Evolutionary conservation across 495 filamentous ascomycete species (phyloP).

Genomic region (Rostrohypoxylon terebratum): DNA sequence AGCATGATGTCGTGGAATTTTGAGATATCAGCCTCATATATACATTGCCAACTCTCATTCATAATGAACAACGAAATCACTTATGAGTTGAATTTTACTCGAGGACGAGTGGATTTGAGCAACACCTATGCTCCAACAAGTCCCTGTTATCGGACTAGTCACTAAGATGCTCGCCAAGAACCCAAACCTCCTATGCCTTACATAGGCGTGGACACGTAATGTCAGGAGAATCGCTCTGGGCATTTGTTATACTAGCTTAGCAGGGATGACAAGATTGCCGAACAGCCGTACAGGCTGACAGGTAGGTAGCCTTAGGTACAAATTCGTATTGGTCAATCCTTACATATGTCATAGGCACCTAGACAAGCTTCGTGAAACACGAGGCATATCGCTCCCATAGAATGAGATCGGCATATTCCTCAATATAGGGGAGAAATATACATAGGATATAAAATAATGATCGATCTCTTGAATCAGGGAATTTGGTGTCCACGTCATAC

Average conservation of each 20-base stretch:
- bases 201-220: neutral
- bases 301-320: too few species aligned
- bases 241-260: neutral
- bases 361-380: neutral
- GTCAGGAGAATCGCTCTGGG: neutral
- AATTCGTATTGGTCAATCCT: neutral
- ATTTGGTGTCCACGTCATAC: neutral
- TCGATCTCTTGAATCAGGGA: neutral
- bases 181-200: neutral
- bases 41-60: neutral
- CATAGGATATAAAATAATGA: neutral
- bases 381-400: neutral
- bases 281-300: slow-evolving; percentile 10
- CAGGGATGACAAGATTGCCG: slow-evolving; percentile 5
- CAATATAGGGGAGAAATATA: neutral
- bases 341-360: too few species aligned
- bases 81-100: neutral
- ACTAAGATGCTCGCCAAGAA: slow-evolving; percentile 1
- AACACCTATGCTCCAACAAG: neutral
- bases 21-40: neutral
- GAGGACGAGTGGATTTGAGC: neutral
- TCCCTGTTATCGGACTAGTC: neutral
- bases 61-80: neutral
- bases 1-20: neutral
- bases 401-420: neutral